These are phyloP conservation scores for Entomortierella lignicola DNA, from an alignment of 192 early-diverging fungal species.

Conservation along the genomic window DNA sequence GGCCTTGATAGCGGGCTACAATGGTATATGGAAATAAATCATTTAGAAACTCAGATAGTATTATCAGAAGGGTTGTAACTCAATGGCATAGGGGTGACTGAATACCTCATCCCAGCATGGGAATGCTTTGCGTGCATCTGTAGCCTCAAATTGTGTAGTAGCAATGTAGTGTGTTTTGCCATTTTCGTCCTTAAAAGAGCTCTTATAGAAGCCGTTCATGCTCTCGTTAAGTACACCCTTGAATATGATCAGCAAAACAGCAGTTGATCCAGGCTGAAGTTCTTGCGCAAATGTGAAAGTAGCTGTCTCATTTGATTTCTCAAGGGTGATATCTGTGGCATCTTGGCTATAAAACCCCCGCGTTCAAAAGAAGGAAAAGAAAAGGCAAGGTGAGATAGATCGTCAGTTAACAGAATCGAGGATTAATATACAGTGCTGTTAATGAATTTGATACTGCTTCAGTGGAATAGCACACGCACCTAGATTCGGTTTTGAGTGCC, in stretches of 20 bases:
- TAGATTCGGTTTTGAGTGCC: conserved; percentile 66
- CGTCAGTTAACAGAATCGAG: neutral
- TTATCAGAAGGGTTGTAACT: neutral
- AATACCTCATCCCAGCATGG: conserved; percentile 96
- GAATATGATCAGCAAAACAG: conserved; percentile 69
- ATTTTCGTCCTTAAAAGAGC: conserved; percentile 63
- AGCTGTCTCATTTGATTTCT: conserved; percentile 59
- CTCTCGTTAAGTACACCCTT: conserved; percentile 81
- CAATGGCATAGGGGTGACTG: too few relatives aligned
- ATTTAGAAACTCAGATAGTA: neutral
- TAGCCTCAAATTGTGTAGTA: conserved; percentile 96
- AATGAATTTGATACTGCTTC: too few relatives aligned
- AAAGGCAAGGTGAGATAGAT: too few relatives aligned
- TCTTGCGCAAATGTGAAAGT: conserved; percentile 71
- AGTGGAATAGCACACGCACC: too few relatives aligned
- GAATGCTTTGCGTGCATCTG: conserved; percentile 89
- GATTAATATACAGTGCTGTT: too few relatives aligned
- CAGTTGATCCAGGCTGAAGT: conserved; percentile 61
- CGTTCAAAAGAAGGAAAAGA: neutral
- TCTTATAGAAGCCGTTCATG: conserved; percentile 96
- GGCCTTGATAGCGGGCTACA: conserved; percentile 88
- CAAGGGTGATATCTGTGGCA: conserved; percentile 58
- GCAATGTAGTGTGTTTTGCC: conserved; percentile 77
- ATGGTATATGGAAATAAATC: neutral
- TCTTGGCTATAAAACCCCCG: conserved; percentile 37